Conservation (phyloP, 179 eudicot species). For the Silene vulgaris region DNA sequence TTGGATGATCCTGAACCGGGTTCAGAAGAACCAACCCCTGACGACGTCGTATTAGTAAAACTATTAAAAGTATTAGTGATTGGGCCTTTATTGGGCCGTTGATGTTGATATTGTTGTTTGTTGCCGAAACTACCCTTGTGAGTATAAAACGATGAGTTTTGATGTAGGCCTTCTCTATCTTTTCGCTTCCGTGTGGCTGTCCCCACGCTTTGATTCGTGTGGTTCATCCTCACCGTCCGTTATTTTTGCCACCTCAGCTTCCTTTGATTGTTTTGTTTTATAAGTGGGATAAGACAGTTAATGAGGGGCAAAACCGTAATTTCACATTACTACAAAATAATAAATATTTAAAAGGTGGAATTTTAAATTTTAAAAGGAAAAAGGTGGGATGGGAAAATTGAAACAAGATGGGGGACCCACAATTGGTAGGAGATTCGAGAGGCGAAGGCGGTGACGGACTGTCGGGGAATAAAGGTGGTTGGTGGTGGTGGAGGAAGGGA, state of each 20-base stretch:
- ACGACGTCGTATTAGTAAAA: slow-evolving; percentile 25
- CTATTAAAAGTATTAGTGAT: background rate
- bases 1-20: slow-evolving; percentile 26
- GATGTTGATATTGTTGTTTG: slow-evolving; percentile 21
- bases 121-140: slow-evolving; percentile 29
- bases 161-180: background rate
- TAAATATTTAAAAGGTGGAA: background rate
- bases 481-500: background rate
- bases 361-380: too few species aligned
- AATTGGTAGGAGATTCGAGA: too few species aligned
- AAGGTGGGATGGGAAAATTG: too few species aligned
- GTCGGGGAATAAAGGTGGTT: background rate
- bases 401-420: background rate
- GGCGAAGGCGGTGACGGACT: background rate
- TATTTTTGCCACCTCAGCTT: background rate
- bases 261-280: background rate
- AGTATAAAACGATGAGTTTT: slow-evolving; percentile 20
- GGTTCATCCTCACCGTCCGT: slow-evolving; percentile 6
- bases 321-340: background rate
- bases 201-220: slow-evolving; percentile 1
- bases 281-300: background rate
- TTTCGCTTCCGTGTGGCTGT: slow-evolving; percentile 3
- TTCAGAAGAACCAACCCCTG: background rate
- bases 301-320: background rate
- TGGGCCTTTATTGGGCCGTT: background rate